A percentile compares a stretch with the other conserved stretches of the same genome.
phyloP scores from a whole-genome alignment of 192 early-diverging fungal species.

The Linnemannia zychae region DNA sequence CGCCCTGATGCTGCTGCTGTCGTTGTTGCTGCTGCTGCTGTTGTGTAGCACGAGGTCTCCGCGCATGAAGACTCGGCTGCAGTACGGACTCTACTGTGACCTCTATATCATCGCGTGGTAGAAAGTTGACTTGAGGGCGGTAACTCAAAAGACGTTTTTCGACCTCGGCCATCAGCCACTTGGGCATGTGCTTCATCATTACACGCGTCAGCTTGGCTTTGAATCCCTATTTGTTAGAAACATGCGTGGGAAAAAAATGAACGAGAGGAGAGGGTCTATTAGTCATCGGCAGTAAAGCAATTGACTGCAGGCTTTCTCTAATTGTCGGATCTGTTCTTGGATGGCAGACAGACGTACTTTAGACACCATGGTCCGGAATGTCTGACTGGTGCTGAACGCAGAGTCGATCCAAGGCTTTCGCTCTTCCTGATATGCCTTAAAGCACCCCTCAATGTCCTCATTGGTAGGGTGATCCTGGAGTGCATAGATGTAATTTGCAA shows the following conservation, averaged over 20 bases:
- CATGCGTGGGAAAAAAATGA: too few species aligned
- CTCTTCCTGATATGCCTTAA: constrained; percentile 7
- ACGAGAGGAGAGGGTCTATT: too few species aligned
- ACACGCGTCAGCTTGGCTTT: background rate
- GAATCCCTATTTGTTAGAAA: background rate
- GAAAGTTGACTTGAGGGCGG: background rate
- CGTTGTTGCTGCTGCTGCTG: too few species aligned
- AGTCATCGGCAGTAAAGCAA: too few species aligned
- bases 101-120: background rate
- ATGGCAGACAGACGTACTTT: background rate
- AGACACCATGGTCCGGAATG: background rate
- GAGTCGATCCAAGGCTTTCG: background rate
- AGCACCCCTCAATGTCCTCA: constrained; percentile 2
- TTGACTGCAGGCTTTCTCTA: too few species aligned
- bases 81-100: background rate
- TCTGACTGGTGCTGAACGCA: background rate
- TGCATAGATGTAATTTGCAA: constrained; percentile 3
- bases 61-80: background rate
- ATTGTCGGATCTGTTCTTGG: too few species aligned
- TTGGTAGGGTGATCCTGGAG: background rate
- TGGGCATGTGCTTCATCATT: background rate
- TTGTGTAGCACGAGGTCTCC: background rate
- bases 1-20: too few species aligned
- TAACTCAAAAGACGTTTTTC: background rate
- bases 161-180: background rate